Percentiles rank a stretch among this genome's conserved stretches.
phyloP scores from a whole-genome alignment of 2,329 filamentous ascomycete species.

The Ophioceras dolichostomum region DNA sequence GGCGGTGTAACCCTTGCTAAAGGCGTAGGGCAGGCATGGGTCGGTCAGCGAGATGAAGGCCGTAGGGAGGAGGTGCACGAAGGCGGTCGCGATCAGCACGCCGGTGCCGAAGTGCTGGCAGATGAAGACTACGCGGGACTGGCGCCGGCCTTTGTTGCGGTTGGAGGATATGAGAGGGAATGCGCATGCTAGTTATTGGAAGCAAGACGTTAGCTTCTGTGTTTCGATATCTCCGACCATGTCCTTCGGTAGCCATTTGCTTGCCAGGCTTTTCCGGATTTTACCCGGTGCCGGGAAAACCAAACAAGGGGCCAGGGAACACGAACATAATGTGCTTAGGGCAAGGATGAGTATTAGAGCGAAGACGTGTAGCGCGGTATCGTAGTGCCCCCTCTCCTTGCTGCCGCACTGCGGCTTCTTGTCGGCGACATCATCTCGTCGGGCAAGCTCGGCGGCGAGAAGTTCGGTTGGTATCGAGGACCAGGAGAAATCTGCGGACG shows the following conservation, averaged over 20 bases:
- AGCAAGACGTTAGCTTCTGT: too few species aligned
- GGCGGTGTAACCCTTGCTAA: conserved; percentile 66
- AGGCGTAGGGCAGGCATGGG: conserved; percentile 64
- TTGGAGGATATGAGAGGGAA: conserved; percentile 54
- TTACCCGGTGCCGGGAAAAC: too few species aligned
- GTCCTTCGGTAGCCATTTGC: too few species aligned
- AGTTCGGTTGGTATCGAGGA: conserved; percentile 37
- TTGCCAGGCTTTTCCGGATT: too few species aligned
- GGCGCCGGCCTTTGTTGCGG: conserved; percentile 42
- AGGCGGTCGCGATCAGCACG: conserved; percentile 76
- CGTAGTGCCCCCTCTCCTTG: conserved; percentile 42
- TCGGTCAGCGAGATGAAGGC: conserved; percentile 56
- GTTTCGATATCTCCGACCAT: too few species aligned
- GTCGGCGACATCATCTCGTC: conserved; percentile 25
- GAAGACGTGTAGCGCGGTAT: conserved; percentile 54
- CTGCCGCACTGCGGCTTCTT: conserved; percentile 40
- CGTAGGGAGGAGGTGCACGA: conserved; percentile 63
- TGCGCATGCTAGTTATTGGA: conserved; percentile 48
- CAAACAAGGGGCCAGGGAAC: not conserved
- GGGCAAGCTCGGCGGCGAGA: conserved; percentile 38
- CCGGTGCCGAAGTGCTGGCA: conserved; percentile 71
- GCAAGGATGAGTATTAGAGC: conserved; percentile 54
- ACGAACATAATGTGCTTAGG: conserved; percentile 28
- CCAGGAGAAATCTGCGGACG: conserved; percentile 24
- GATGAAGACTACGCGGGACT: conserved; percentile 49